Evolutionary conservation across 768 basidiomycete genomes (phyloP).

Genomic region (Botryobasidium botryosum): DNA sequence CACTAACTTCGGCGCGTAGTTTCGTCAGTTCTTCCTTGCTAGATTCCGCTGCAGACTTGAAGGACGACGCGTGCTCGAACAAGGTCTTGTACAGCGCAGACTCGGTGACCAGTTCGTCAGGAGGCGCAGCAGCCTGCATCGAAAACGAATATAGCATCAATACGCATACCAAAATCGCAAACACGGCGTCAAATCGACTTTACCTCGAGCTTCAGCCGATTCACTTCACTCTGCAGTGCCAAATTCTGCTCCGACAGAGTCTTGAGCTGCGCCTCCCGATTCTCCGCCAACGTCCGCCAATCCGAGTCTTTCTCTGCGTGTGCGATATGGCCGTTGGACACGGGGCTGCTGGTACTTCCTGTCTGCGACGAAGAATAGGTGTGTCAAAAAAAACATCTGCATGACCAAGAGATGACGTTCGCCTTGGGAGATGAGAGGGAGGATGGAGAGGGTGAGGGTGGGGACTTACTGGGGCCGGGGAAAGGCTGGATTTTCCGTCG

Average conservation of each 20-base stretch:
- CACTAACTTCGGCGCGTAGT: constrained; percentile 13
- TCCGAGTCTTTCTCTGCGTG: no score
- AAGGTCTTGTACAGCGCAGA: constrained; percentile 39
- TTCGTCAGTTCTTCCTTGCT: constrained; percentile 22
- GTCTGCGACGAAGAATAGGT: no score
- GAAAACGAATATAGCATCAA: constrained; percentile 1
- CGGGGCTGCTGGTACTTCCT: no score
- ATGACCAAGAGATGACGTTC: no score
- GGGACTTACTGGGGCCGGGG: background rate
- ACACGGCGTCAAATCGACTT: constrained; percentile 5
- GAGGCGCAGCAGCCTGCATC: constrained; percentile 14
- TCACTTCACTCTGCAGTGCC: no score
- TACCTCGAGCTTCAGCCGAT: constrained; percentile 31
- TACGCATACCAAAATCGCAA: constrained; percentile 18
- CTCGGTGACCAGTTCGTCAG: constrained; percentile 31
- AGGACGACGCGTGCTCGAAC: constrained; percentile 32
- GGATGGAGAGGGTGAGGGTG: background rate
- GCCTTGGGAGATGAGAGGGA: background rate
- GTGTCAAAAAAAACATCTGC: no score
- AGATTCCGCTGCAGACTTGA: constrained; percentile 31
- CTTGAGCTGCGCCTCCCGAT: no score
- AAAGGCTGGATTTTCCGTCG: background rate
- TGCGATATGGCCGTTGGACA: no score
- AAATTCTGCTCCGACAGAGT: no score
- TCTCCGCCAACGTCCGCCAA: no score